Conservation (phyloP, 306 rosid species). For the Sicyos edulis region DNA sequence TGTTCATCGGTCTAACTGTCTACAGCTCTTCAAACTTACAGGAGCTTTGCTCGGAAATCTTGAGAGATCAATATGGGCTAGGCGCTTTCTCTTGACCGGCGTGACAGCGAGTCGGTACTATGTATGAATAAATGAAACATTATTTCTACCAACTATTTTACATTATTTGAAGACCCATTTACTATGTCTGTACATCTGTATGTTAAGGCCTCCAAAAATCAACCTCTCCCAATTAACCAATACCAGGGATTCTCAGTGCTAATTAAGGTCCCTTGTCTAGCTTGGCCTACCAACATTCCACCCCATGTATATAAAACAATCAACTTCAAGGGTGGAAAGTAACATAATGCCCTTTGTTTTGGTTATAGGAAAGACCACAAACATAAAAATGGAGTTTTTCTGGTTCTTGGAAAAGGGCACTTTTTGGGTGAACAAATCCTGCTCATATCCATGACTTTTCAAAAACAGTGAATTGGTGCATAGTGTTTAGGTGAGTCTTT, state of each 20-base stretch:
- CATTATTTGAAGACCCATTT: conserved; percentile 17
- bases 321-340: background rate
- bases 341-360: background rate
- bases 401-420: background rate
- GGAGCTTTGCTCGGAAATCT: conserved; percentile 11
- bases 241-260: background rate
- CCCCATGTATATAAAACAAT: background rate
- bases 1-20: background rate
- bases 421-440: background rate
- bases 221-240: background rate
- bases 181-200: background rate
- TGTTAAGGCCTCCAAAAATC: background rate
- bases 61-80: background rate
- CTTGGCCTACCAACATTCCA: background rate
- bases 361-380: background rate
- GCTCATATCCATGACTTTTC: background rate
- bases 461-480: conserved; percentile 1
- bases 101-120: background rate
- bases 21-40: background rate
- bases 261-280: background rate
- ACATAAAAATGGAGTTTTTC: background rate
- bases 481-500: conserved; percentile 10
- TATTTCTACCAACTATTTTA: conserved; percentile 16
- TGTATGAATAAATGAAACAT: conserved; percentile 4
- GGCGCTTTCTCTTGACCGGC: background rate